Evolutionary conservation across 2,329 filamentous ascomycete species (phyloP).

Genomic region (Cytospora chrysosperma): DNA sequence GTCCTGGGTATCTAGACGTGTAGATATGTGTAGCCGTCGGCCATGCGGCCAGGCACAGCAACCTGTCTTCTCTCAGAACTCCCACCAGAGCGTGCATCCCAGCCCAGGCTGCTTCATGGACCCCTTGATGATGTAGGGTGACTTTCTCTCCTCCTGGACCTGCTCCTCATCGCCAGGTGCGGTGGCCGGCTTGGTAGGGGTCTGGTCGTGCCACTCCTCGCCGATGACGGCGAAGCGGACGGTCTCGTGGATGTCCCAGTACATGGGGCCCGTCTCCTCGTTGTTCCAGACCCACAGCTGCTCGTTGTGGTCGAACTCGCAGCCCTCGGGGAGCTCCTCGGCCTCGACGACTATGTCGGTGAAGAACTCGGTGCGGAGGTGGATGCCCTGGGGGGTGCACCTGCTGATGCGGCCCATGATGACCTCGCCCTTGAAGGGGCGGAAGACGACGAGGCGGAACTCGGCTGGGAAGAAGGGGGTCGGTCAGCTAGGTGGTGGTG

Average conservation of each 20-base stretch:
- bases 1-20: constrained; percentile 10
- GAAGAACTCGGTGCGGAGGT: constrained; percentile 87
- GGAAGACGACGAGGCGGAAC: constrained; percentile 90
- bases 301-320: constrained; percentile 72
- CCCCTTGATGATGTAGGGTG: constrained; percentile 69
- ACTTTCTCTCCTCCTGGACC: constrained; percentile 48
- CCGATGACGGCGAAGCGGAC: constrained; percentile 83
- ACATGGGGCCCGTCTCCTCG: constrained; percentile 67
- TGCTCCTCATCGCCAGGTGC: constrained; percentile 56
- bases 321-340: constrained; percentile 71
- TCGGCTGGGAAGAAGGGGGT: constrained; percentile 64
- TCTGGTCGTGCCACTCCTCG: constrained; percentile 90
- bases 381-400: constrained; percentile 69
- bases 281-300: constrained; percentile 83
- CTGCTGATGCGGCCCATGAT: constrained; percentile 80
- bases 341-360: constrained; percentile 83
- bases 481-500: constrained; percentile 17
- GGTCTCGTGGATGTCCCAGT: constrained; percentile 86
- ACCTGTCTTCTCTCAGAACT: constrained; percentile 33
- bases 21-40: not conserved
- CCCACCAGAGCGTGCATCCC: constrained; percentile 66
- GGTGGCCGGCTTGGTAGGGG: constrained; percentile 61
- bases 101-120: constrained; percentile 64
- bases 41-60: not conserved
- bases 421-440: constrained; percentile 93